Percentiles rank a stretch among this genome's conserved stretches.
phyloP scores from a whole-genome alignment of 1,139 yeast species.

The Candida freyschussii region DNA sequence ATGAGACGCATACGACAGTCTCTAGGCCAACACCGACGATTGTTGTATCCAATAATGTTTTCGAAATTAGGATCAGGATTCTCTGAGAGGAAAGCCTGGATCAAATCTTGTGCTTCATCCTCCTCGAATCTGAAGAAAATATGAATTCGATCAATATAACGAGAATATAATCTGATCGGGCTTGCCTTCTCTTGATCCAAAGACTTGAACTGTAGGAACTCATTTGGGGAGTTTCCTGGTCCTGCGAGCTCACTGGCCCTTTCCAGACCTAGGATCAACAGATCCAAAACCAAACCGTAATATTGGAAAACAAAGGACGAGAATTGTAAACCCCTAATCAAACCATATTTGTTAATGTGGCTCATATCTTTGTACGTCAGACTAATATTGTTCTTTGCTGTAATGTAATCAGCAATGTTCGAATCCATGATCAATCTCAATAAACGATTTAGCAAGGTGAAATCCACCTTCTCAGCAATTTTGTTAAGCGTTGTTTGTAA shows the following conservation, averaged over 20 bases:
- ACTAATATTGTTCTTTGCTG: constrained; percentile 83
- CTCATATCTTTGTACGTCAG: constrained; percentile 92
- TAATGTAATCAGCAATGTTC: constrained; percentile 89
- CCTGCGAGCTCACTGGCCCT: constrained; percentile 91
- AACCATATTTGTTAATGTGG: constrained; percentile 84
- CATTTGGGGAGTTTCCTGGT: constrained; percentile 63
- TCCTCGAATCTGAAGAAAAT: constrained; percentile 71
- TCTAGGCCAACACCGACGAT: constrained; percentile 92
- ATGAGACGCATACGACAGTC: constrained; percentile 88
- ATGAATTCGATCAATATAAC: constrained; percentile 80
- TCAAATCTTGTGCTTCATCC: constrained; percentile 69
- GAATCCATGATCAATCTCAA: constrained; percentile 82
- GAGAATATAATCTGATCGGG: constrained; percentile 77
- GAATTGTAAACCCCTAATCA: constrained; percentile 84
- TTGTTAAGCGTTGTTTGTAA: constrained; percentile 67
- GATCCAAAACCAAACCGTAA: constrained; percentile 81
- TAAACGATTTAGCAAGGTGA: constrained; percentile 78
- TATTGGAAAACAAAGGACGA: constrained; percentile 86
- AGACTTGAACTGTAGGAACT: constrained; percentile 67
- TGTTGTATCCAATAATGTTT: constrained; percentile 81
- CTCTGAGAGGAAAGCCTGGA: constrained; percentile 71
- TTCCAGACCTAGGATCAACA: constrained; percentile 76
- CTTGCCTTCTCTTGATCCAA: constrained; percentile 52
- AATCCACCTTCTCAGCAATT: constrained; percentile 79
- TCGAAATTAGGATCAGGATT: constrained; percentile 92